Evolutionary conservation across 2,329 filamentous ascomycete species (phyloP), one percentile per base, ranked within the genome.

Genomic region (Sporothrix euskadiensis): DNA sequence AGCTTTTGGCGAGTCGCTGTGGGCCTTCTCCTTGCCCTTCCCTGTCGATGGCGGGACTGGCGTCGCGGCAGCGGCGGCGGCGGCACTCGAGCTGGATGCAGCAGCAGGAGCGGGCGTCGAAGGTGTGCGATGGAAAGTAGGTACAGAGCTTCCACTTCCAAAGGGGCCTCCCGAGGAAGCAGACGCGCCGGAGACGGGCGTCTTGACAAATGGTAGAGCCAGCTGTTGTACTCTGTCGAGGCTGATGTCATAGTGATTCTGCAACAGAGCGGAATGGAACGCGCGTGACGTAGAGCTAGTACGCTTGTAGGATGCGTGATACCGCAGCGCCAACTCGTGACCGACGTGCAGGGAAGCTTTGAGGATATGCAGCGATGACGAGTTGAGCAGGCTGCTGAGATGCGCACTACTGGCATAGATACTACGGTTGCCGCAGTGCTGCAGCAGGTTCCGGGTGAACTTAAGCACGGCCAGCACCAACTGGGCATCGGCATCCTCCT

Each of bases 361-460:
- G 71, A 99, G 86, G 68, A 99, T 87, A 39, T 90, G 88, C 73
- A 95, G 86, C 32, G 92, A 94, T 2, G 93, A 95, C 61, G 92
- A 95, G 81, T 98, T 93, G 74, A 99, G 88, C 56, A 99, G 87
- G 80, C 94, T 91, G 80, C 95, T 96, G 75, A 99, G 85, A 78
- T 97, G 93, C 77, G 91, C 87, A 81, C 95, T 98, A 84, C 96
- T 99, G 75, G 92, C 93, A 81, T 98, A 99, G 78, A 99, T 90
- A 83, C 94, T 98, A 77, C 97, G 88, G 80, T 99, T 99, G 74
- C 95, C 96, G 82, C 96, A 99, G 80, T 97, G 96, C 80, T 98
- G 94, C 70, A 98, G 84, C 41, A 99, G 86, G 81, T 97, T 88
- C 75, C 91, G 89, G 30, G 94, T 97, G 82, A 99, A 99, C 77